A percentile compares a stretch with the other conserved stretches of the same genome.
Conservation (phyloP, 192 early-diverging fungal species). For the Podila horticola region DNA sequence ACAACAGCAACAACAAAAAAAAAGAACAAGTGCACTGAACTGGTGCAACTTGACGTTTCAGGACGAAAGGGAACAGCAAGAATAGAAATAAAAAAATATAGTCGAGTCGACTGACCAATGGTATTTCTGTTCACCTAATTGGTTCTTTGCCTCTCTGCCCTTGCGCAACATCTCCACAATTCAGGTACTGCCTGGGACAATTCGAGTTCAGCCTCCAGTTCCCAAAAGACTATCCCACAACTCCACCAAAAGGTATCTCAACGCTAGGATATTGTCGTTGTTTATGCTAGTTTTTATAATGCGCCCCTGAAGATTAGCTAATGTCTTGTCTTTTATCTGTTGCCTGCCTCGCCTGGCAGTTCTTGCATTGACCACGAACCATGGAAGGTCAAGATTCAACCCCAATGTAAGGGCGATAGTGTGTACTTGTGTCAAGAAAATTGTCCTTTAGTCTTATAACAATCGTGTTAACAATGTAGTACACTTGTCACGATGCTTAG, state of each 20-base stretch:
- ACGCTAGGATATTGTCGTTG: background rate
- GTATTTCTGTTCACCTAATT: background rate
- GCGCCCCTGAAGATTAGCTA: background rate
- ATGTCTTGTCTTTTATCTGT: background rate
- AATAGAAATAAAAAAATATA: background rate
- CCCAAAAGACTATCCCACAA: constrained; percentile 63
- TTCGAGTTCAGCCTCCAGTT: constrained; percentile 61
- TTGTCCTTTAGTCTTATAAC: background rate
- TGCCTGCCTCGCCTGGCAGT: constrained; percentile 19
- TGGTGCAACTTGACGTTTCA: background rate
- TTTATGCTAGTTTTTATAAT: background rate
- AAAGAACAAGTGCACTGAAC: background rate
- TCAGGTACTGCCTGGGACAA: constrained; percentile 57
- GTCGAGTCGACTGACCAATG: background rate
- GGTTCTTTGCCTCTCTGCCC: background rate
- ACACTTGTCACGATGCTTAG: background rate
- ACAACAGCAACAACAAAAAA: background rate
- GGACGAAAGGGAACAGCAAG: background rate
- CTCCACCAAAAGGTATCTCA: constrained; percentile 60
- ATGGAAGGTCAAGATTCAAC: constrained; percentile 64
- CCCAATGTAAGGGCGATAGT: constrained; percentile 62
- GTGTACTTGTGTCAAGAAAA: no score
- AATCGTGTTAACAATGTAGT: background rate
- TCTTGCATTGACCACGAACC: constrained; percentile 63
- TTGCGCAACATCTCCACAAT: constrained; percentile 30